Evolutionary conservation across 2,329 filamentous ascomycete genomes (phyloP), one percentile per base, ranked within the genome.

Genomic region (Diaporthe helianthi): DNA sequence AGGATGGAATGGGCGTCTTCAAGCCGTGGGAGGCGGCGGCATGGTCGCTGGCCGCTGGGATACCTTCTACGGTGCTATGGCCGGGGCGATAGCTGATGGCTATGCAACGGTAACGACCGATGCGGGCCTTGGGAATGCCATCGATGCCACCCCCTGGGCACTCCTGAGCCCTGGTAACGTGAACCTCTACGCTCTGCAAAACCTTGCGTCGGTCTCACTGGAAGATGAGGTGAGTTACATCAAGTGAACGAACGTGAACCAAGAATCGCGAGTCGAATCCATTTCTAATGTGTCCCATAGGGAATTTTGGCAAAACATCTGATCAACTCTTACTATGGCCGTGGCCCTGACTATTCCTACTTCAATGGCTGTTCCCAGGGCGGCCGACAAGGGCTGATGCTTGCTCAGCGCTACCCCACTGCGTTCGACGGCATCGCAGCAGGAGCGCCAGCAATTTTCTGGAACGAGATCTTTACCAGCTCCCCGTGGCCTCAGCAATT

Each of bases 301-400:
- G 52, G 10, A 4, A 15, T 54, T 15, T 5, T 54, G 33, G 52
- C 52, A 36, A 17, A 17, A 36, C 4, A 70, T 44, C 33, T 86
- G 29, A 78, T 79, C 10, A 71, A 80, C 22, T 74, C 75, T 6
- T 86, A 82, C 74, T 86, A 86, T 69, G 75, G 77, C 1, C 54
- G 33, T 36, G 65, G 51, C 1, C 76, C 78, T 12, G 74, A 77
- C 1, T 84, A 82, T 73, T 83, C 81, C 1, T 90, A 89, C 76
- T 89, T 84, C 71, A 74, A 84, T 3, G 88, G 88, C 5, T 89
- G 87, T 73, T 89, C 86, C 0, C 85, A 85, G 0, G 88, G 88
- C 10, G 87, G 88, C 0, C 80, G 87, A 0, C 86, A 89, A 78
- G 88, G 86, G 4, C 78, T 87, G 38, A 85, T 85, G 66, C 82